These are phyloP conservation scores for Retiboletus flavoniger DNA, from an alignment of 1,284 basidiomycete species.

Conservation along the genomic window DNA sequence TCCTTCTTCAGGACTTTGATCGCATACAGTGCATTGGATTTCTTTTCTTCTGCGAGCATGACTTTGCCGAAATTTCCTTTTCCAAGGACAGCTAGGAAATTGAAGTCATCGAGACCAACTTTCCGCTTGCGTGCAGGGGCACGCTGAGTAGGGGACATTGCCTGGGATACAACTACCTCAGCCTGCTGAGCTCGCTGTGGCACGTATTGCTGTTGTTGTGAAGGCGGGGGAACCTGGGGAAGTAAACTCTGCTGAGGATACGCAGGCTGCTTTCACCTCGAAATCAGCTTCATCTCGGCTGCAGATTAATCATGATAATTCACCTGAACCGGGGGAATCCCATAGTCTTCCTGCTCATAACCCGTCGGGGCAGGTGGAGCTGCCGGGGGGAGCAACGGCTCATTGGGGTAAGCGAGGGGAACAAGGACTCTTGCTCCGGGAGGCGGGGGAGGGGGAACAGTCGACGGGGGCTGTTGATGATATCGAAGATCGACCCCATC, in stretches of 20 bases:
- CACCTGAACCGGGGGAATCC: conserved; percentile 27
- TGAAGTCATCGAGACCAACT: conserved; percentile 97
- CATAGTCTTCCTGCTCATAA: conserved; percentile 36
- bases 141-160: conserved; percentile 38
- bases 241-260: conserved; percentile 26
- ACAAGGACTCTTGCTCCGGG: conserved; percentile 47
- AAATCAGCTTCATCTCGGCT: conserved; percentile 11
- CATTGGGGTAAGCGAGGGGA: conserved; percentile 36
- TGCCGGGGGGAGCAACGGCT: conserved; percentile 30
- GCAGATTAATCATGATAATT: background rate
- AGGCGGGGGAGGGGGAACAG: conserved; percentile 42
- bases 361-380: conserved; percentile 14
- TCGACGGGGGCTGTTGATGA: conserved; percentile 33
- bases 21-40: conserved; percentile 85
- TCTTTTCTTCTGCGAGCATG: conserved; percentile 99
- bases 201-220: conserved; percentile 26
- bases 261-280: conserved; percentile 16
- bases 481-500: conserved; percentile 33
- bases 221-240: conserved; percentile 17
- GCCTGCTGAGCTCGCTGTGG: conserved; percentile 28
- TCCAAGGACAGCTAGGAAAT: conserved; percentile 96
- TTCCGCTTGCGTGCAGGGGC: conserved; percentile 65
- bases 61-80: conserved; percentile 99
- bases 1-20: conserved; percentile 99
- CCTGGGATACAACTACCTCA: conserved; percentile 24